Base-by-base conservation (phyloP, 2,329 filamentous ascomycete genomes). In the Aspergillus carbonarius region DNA sequence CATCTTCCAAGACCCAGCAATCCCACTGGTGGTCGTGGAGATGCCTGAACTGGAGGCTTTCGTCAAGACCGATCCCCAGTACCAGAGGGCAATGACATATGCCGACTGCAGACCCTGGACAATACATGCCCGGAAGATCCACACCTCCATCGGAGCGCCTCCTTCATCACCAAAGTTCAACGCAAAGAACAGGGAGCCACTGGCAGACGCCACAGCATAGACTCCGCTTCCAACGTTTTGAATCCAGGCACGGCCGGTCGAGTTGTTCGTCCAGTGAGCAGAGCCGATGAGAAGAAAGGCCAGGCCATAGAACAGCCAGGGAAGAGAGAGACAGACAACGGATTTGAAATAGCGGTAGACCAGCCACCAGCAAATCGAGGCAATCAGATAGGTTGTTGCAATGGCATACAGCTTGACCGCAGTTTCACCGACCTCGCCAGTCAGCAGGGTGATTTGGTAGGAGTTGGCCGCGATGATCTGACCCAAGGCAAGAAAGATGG, bases 21-120 rank as follows among this genome's bases (percentile, higher is more conserved):
- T 70, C 27, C 54, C 61, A 1, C 72, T 63, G 55, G 74, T 69
- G 30, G 67, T 61, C 55, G 70, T 67, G 1, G 74, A 67, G 49
- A 76, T 68, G 12, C 79, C 81, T n/a, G 72, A 74, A 20, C 75
- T 69, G 8, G 75, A 78, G 2, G 75, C 68, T 54, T 74, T 75
- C 9, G 80, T 79, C 50, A 86, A 74, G 59, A 80, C 76, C 7
- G 80, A 79, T 30, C 86, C 86, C 86, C 86, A 88, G 68, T 83
- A 87, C 85, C 85, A 89, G 13, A 89, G 78, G 12, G 79, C 82
- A n/a, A 85, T 81, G 52, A 87, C 80, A 70, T 88, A 89, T 59
- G 86, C 76, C 67, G 88, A 85, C 66, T 88, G 86, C 4, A 85
- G 85, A 44, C 86, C 86, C 68, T 88, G 85, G 48, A 88, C 86